phyloP scores from a whole-genome alignment of 169 alveolate genomes.

The Plasmodium inui region DNA sequence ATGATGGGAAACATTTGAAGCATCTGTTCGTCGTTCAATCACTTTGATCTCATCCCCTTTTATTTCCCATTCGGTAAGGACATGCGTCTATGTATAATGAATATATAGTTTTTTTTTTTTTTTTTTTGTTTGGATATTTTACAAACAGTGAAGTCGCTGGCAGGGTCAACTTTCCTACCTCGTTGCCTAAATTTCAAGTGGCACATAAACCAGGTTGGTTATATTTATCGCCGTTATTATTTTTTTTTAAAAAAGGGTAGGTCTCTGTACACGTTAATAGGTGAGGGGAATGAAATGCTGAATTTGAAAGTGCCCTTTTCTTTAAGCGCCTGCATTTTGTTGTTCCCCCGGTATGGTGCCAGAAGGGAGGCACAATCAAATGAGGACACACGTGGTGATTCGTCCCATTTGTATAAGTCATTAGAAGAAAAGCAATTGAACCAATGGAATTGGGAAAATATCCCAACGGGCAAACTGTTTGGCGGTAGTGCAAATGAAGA shows the following conservation, averaged over 20 bases:
- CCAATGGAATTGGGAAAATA: not conserved
- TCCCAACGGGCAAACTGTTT: not conserved
- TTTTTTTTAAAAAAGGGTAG: not conserved
- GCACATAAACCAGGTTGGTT: not conserved
- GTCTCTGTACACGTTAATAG: not conserved
- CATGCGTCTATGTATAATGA: not conserved
- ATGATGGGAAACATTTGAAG: not conserved
- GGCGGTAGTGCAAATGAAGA: not conserved
- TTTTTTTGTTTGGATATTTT: not conserved
- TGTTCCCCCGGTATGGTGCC: not conserved
- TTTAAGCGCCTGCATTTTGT: slow-evolving; percentile 13
- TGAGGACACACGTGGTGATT: not conserved
- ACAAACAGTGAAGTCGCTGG: not conserved
- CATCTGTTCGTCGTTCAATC: not conserved
- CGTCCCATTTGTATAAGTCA: not conserved
- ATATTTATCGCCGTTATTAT: not conserved
- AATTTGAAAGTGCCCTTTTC: not conserved
- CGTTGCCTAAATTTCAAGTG: not conserved
- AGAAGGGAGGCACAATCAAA: not conserved
- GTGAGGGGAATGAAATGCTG: slow-evolving; percentile 3
- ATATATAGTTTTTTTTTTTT: too few relatives aligned
- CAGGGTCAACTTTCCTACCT: not conserved
- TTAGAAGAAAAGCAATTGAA: not conserved
- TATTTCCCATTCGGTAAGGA: not conserved
- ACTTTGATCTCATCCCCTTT: not conserved